Evolutionary conservation across 2,329 filamentous ascomycete species (phyloP), one percentile per base, ranked within the genome.

Genomic region (Thermothelomyces thermophilus): DNA sequence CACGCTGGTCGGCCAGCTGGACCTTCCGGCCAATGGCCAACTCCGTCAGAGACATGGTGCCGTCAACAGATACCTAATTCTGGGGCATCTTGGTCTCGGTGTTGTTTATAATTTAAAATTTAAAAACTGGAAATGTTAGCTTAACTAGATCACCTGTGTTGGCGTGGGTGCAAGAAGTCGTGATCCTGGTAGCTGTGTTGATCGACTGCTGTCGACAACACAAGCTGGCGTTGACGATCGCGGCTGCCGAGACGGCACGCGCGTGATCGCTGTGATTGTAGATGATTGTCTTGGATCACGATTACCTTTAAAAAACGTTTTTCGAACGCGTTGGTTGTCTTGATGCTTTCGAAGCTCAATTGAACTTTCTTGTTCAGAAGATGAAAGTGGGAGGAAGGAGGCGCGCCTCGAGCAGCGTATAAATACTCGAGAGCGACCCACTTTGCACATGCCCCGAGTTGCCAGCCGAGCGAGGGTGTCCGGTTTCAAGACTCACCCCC

Each of bases 1-100:
- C 79, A 60, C 86, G 84, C 62, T 86, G 86, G 68, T 95, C 86
- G 62, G 76, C 80, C 59, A 95, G 82, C 69, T 84, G 82, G 68
- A 97, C 80, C 56, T 79, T 80, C 71, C 93, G 86, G 61, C 89
- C 90, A 54, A 74, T 67, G 62, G 72, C 73, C 61, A 80, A 72
- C 55, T 81, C 77, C 63, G 76, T 71, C 77, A 81, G 79, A 59
- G 62, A 51, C 43, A 49, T 49, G 19, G 13, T 22, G 34, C 28
- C 37, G 30, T 8, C n/a, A 14, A 48, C 46, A 34, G 37, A 20
- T 28, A 36, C 37, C 46, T 48, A 48, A 22, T 17, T 3, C 37
- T 41, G 19, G 28, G 66, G 28, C 50, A 48, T 52, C 2, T 14
- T 8, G 30, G 19, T 20, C n/a, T 39, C 17, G 35, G 17, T 20